A percentile compares a stretch with the other conserved stretches of the same genome.
These are phyloP conservation scores for Begonia fuchsioides DNA, from an alignment of 306 rosid genomes.

Conservation along the genomic window DNA sequence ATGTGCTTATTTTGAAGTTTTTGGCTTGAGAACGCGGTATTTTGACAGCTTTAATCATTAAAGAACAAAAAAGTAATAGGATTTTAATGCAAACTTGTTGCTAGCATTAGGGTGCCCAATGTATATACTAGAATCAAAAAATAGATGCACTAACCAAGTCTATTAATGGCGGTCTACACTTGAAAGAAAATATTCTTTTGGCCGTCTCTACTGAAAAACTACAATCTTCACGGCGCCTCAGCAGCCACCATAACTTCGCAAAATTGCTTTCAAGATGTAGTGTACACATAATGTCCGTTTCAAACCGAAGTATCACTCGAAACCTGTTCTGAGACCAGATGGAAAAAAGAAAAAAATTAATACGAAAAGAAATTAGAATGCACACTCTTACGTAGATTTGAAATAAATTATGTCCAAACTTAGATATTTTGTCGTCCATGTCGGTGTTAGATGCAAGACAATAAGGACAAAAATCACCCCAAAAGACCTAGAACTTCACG, in stretches of 20 bases:
- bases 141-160: slow-evolving; percentile 94
- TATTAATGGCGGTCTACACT: slow-evolving; percentile 74
- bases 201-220: slow-evolving; percentile 89
- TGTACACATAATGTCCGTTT: slow-evolving; percentile 35
- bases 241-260: slow-evolving; percentile 68
- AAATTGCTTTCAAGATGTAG: slow-evolving; percentile 39
- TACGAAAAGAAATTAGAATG: no score
- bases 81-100: slow-evolving; percentile 18
- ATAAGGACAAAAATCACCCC: no score
- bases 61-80: background rate
- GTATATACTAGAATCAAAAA: slow-evolving; percentile 50
- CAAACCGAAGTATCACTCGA: slow-evolving; percentile 18
- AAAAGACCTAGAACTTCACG: no score
- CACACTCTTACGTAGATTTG: no score
- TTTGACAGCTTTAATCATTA: background rate
- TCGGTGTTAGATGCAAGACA: no score
- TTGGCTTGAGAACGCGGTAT: no score
- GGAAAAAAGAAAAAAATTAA: no score
- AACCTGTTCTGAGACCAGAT: no score
- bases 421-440: no score
- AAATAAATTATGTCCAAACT: no score
- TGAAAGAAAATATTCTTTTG: slow-evolving; percentile 67
- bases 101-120: slow-evolving; percentile 23
- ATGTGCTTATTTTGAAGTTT: no score
- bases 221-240: slow-evolving; percentile 92